phyloP scores from a whole-genome alignment of 2,329 filamentous ascomycete genomes.

The Phialophora macrospora region DNA sequence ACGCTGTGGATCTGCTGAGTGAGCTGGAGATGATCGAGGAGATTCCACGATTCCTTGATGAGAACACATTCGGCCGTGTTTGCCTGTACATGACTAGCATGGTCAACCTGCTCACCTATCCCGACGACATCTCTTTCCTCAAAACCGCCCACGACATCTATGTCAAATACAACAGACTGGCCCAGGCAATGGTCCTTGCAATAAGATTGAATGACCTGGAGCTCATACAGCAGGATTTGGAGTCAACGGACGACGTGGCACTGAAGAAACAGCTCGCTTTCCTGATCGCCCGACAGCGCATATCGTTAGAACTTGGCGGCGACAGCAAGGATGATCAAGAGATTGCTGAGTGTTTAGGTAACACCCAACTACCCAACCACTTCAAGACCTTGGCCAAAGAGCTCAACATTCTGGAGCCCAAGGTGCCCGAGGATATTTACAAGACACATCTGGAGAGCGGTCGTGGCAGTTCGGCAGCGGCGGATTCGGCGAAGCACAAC shows the following conservation, averaged over 20 bases:
- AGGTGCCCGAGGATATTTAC: conserved; percentile 98
- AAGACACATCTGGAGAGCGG: conserved; percentile 98
- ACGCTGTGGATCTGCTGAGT: conserved; percentile 95
- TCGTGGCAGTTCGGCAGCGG: conserved; percentile 88
- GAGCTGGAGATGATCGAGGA: conserved; percentile 97
- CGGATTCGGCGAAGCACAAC: conserved; percentile 95
- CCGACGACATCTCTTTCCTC: conserved; percentile 95
- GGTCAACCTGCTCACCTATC: conserved; percentile 96
- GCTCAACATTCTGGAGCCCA: conserved; percentile 93
- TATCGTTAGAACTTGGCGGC: conserved; percentile 71
- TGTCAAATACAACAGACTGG: conserved; percentile 86
- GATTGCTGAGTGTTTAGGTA: conserved; percentile 81
- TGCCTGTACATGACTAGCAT: conserved; percentile 99
- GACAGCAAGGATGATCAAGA: conserved; percentile 72
- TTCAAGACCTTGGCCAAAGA: conserved; percentile 95
- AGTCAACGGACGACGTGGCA: conserved; percentile 76
- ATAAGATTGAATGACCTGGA: conserved; percentile 89
- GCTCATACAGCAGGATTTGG: conserved; percentile 81
- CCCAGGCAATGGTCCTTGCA: conserved; percentile 90
- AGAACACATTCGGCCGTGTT: conserved; percentile 89
- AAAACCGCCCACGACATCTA: conserved; percentile 93
- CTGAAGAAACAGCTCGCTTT: conserved; percentile 94
- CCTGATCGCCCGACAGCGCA: conserved; percentile 87
- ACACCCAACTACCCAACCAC: conserved; percentile 84
- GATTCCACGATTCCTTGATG: conserved; percentile 85